phyloP scores from a whole-genome alignment of 1,284 basidiomycete species.

The Boletus nobilissimus region DNA sequence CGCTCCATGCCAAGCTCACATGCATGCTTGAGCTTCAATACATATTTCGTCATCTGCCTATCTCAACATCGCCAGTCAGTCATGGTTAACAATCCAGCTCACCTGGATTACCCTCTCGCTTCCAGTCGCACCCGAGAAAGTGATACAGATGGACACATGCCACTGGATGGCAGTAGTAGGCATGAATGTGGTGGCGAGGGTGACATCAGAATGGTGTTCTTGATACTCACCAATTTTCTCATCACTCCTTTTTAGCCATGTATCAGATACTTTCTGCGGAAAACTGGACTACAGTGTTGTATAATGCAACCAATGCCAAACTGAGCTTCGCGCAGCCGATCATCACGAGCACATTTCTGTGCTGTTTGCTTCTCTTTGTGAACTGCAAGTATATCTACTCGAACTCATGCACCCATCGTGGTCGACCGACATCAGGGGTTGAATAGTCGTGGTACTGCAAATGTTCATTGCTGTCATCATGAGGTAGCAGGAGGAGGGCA shows the following conservation, averaged over 20 bases:
- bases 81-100: constrained; percentile 79
- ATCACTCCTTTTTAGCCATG: constrained; percentile 87
- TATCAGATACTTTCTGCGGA: constrained; percentile 96
- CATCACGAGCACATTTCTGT: constrained; percentile 81
- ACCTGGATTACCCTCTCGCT: constrained; percentile 83
- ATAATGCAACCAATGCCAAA: constrained; percentile 74
- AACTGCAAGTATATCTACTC: constrained; percentile 74
- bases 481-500: constrained; percentile 91
- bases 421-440: constrained; percentile 13
- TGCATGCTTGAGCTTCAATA: constrained; percentile 83
- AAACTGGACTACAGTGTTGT: constrained; percentile 92
- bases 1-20: constrained; percentile 77
- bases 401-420: background rate
- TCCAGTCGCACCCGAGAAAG: constrained; percentile 80
- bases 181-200: no score
- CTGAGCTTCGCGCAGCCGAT: constrained; percentile 75
- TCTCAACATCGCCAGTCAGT: constrained; percentile 81
- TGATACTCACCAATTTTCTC: constrained; percentile 90
- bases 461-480: constrained; percentile 99
- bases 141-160: no score
- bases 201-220: no score
- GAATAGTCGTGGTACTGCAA: constrained; percentile 91
- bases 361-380: constrained; percentile 91
- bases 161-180: no score
- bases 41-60: constrained; percentile 79